Percentiles rank a stretch among this genome's conserved stretches.
These are phyloP conservation scores for Cordyceps tenuipes DNA, from an alignment of 2,329 filamentous ascomycete genomes.

Conservation along the genomic window DNA sequence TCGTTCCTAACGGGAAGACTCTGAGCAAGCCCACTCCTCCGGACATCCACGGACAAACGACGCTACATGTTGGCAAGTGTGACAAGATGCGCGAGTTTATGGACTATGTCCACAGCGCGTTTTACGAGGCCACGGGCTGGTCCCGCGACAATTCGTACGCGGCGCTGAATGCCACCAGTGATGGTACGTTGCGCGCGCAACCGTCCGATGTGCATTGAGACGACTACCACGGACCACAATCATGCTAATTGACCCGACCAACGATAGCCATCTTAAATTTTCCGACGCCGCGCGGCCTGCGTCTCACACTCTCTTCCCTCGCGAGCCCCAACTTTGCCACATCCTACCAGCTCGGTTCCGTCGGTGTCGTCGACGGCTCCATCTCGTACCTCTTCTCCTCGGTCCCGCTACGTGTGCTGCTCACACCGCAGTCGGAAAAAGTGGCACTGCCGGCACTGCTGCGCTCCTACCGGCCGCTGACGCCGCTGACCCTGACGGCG, in stretches of 20 bases:
- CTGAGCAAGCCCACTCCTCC: background rate
- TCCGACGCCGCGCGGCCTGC: slow-evolving; percentile 72
- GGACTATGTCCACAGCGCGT: slow-evolving; percentile 90
- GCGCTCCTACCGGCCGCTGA: slow-evolving; percentile 72
- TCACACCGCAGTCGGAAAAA: slow-evolving; percentile 60
- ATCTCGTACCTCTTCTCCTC: slow-evolving; percentile 95
- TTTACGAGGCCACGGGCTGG: slow-evolving; percentile 81
- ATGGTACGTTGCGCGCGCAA: slow-evolving; percentile 44
- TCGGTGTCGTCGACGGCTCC: slow-evolving; percentile 92
- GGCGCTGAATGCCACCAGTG: slow-evolving; percentile 71
- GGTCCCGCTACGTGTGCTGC: slow-evolving; percentile 58
- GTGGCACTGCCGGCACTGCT: slow-evolving; percentile 73
- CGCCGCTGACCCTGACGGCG: slow-evolving; percentile 41
- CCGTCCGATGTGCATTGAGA: background rate
- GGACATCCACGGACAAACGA: background rate
- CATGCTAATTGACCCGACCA: background rate
- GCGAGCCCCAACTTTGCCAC: slow-evolving; percentile 90
- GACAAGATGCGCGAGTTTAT: slow-evolving; percentile 84
- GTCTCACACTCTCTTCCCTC: slow-evolving; percentile 81
- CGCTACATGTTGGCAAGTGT: background rate
- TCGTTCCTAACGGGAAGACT: background rate
- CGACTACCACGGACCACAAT: background rate
- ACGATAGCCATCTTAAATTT: slow-evolving; percentile 74
- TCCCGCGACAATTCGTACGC: slow-evolving; percentile 88
- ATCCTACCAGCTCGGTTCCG: slow-evolving; percentile 81